Evolutionary conservation across 441 rosid species (phyloP).

Genomic region (Arabidopsis lyrata): DNA sequence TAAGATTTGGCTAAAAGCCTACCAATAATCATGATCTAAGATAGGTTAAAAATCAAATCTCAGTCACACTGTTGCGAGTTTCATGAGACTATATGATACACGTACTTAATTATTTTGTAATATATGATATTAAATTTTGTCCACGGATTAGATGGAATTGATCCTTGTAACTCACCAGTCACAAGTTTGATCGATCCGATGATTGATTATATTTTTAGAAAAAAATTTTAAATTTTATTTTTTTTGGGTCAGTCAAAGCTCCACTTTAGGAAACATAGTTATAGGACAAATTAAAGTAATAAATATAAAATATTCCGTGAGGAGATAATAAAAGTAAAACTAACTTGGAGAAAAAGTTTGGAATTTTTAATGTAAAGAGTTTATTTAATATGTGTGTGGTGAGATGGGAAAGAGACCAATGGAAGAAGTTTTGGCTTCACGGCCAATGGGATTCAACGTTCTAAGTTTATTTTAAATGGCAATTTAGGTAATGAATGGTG

Average conservation of each 20-base stretch:
- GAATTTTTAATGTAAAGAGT: neutral
- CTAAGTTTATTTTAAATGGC: neutral
- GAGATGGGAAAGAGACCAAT: slow-evolving; percentile 6
- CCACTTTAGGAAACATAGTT: slow-evolving; percentile 23
- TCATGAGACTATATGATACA: neutral
- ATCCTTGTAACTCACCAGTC: too few species aligned
- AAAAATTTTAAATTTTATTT: too few species aligned
- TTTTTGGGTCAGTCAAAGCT: neutral
- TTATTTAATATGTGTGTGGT: slow-evolving; percentile 6
- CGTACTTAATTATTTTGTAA: too few species aligned
- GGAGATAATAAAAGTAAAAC: neutral
- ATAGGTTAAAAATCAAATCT: slow-evolving; percentile 9
- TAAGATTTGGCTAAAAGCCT: too few species aligned
- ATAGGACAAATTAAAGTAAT: neutral
- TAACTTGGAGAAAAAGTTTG: slow-evolving; percentile 15
- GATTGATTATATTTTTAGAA: too few species aligned
- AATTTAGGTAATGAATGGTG: too few species aligned
- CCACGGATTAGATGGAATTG: too few species aligned
- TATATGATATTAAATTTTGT: too few species aligned
- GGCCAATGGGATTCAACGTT: neutral
- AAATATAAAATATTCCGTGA: neutral
- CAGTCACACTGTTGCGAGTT: slow-evolving; percentile 10
- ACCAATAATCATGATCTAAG: too few species aligned
- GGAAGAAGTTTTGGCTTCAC: slow-evolving; percentile 18
- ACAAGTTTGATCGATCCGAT: too few species aligned